These are phyloP conservation scores for Pleodorina starrii DNA, from an alignment of 139 green algal species.

Conservation along the genomic window DNA sequence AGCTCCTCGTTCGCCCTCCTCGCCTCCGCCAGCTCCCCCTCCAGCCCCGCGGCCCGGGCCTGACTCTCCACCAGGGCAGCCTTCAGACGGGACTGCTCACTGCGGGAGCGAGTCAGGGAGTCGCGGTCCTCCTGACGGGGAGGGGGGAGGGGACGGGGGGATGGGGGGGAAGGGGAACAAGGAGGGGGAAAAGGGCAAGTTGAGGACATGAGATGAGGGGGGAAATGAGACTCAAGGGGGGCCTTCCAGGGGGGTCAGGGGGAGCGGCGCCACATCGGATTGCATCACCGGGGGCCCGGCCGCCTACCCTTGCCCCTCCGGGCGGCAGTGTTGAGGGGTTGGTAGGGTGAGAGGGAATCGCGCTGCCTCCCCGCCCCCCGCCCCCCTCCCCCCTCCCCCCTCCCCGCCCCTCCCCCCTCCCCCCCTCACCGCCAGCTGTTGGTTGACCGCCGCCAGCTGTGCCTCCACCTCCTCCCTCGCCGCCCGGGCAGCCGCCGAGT, in stretches of 20 bases:
- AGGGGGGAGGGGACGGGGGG: no score
- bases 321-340: no score
- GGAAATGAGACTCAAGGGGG: no score
- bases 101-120: not conserved
- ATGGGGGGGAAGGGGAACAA: not conserved
- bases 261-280: no score
- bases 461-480: slow-evolving; percentile 40
- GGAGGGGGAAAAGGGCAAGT: not conserved
- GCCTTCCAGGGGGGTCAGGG: no score
- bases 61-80: slow-evolving; percentile 48
- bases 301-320: no score
- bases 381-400: no score
- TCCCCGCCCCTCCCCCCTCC: no score
- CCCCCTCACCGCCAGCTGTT: slow-evolving; percentile 24
- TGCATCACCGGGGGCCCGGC: no score
- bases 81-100: slow-evolving; percentile 43
- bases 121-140: slow-evolving; percentile 56
- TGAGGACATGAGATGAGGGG: no score
- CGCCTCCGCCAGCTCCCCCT: slow-evolving; percentile 19
- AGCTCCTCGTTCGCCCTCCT: not conserved
- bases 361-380: no score
- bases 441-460: slow-evolving; percentile 23
- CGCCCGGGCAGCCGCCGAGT: slow-evolving; percentile 48
- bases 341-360: no score
- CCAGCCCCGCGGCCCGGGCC: slow-evolving; percentile 41